phyloP scores from a whole-genome alignment of 257 asterid species.

The Solanum tarapatanum region DNA sequence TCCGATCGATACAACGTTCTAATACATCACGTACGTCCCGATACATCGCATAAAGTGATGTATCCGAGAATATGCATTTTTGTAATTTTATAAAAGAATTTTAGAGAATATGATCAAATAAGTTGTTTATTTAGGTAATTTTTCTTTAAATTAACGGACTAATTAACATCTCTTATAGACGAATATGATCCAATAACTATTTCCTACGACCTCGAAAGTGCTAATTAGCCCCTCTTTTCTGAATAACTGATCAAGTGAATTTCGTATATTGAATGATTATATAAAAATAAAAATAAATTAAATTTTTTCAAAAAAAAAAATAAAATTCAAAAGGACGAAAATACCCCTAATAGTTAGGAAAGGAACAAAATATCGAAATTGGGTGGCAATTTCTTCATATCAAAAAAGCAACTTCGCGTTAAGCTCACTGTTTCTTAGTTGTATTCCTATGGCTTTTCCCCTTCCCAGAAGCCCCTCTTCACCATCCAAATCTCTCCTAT shows the following conservation, averaged over 20 bases:
- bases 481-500: background rate
- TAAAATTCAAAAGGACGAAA: background rate
- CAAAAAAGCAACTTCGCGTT: background rate
- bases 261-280: background rate
- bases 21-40: background rate
- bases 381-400: slow-evolving; percentile 1
- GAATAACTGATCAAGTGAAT: background rate
- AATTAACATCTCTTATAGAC: background rate
- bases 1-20: background rate
- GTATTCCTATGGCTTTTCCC: background rate
- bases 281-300: too few relatives aligned
- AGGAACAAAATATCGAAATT: background rate
- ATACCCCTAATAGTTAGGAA: background rate
- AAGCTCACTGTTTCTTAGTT: background rate
- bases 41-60: background rate
- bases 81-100: too few relatives aligned
- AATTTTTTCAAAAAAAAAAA: fast-evolving
- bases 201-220: background rate
- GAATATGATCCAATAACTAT: background rate
- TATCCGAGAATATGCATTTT: background rate
- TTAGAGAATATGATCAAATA: too few relatives aligned
- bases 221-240: background rate
- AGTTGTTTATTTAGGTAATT: background rate
- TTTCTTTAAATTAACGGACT: background rate
- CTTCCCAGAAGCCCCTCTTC: background rate